Percentiles rank a stretch among this genome's conserved stretches.
These are phyloP conservation scores for Wickerhamiella pararugosa DNA, from an alignment of 1,139 yeast genomes.

Conservation along the genomic window DNA sequence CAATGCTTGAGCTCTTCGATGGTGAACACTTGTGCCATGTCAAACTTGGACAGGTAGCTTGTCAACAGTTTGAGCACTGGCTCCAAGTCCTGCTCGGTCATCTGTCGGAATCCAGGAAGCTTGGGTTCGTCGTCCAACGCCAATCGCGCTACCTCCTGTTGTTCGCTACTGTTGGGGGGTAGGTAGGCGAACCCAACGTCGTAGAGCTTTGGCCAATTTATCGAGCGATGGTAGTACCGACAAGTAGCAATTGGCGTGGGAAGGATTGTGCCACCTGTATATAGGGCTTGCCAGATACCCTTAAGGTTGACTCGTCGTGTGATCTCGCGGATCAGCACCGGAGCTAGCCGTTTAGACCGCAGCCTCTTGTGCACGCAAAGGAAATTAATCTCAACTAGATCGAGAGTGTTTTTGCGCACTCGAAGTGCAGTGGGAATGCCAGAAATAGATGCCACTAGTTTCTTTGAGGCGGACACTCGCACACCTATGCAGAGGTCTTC, in stretches of 20 bases:
- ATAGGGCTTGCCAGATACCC: conserved; percentile 90
- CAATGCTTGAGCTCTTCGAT: conserved; percentile 70
- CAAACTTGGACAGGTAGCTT: conserved; percentile 53
- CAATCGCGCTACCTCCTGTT: conserved; percentile 70
- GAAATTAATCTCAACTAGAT: conserved; percentile 82
- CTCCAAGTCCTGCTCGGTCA: conserved; percentile 47
- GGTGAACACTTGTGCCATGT: conserved; percentile 52
- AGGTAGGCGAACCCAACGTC: conserved; percentile 76
- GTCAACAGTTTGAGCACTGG: conserved; percentile 45
- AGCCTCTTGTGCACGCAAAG: conserved; percentile 87
- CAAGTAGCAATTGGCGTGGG: conserved; percentile 90
- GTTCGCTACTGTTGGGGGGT: conserved; percentile 61
- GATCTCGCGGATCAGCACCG: conserved; percentile 82
- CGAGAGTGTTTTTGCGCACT: conserved; percentile 42
- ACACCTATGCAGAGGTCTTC: conserved; percentile 91
- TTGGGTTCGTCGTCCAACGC: conserved; percentile 50
- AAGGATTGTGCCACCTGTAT: conserved; percentile 80
- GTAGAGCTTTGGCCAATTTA: conserved; percentile 77
- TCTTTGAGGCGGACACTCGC: conserved; percentile 58
- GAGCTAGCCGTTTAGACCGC: conserved; percentile 87
- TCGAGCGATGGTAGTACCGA: conserved; percentile 85
- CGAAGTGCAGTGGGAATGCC: conserved; percentile 69
- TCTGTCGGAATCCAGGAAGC: conserved; percentile 45
- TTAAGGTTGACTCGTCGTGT: conserved; percentile 79
- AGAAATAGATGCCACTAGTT: conserved; percentile 80